Percentiles rank a stretch among this genome's conserved stretches.
phyloP scores from a whole-genome alignment of 164 flowering plant genomes.

The Liquidambar formosana region DNA sequence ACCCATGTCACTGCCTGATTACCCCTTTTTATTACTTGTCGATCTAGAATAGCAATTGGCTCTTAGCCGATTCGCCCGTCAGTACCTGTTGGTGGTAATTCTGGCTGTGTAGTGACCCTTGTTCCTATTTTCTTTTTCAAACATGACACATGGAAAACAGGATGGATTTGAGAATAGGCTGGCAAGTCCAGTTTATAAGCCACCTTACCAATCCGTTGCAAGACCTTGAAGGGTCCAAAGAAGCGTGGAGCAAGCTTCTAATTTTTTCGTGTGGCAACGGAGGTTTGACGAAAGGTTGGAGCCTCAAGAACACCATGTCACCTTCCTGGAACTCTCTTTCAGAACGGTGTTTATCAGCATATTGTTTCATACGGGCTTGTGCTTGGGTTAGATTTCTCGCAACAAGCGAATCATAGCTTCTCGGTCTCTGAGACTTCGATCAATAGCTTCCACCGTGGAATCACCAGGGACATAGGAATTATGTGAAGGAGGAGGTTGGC shows the following conservation, averaged over 20 bases:
- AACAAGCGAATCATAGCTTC: neutral
- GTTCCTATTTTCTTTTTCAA: constrained; percentile 3
- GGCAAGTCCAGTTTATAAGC: constrained; percentile 15
- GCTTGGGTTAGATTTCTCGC: neutral
- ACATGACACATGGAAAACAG: constrained; percentile 15
- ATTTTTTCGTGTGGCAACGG: neutral
- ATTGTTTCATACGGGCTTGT: constrained; percentile 5
- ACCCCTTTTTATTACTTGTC: neutral
- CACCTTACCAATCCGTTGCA: constrained; percentile 9
- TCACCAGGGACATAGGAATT: neutral
- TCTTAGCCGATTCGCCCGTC: neutral
- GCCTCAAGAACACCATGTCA: constrained; percentile 11
- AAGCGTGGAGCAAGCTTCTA: constrained; percentile 6
- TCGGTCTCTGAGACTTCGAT: neutral
- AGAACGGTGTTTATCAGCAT: neutral
- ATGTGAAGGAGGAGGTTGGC: neutral
- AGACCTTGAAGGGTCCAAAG: constrained; percentile 11
- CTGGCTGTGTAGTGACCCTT: too few species aligned
- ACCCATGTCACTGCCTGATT: neutral
- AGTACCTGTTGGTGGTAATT: neutral
- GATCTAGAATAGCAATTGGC: neutral
- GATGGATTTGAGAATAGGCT: neutral
- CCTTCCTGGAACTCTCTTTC: constrained; percentile 7
- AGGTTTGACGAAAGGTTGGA: constrained; percentile 1
- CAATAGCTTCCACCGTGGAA: neutral